Evolutionary conservation across 2,329 filamentous ascomycete species (phyloP), one percentile per base, ranked within the genome.

Genomic region (Dactylonectria estremocensis): DNA sequence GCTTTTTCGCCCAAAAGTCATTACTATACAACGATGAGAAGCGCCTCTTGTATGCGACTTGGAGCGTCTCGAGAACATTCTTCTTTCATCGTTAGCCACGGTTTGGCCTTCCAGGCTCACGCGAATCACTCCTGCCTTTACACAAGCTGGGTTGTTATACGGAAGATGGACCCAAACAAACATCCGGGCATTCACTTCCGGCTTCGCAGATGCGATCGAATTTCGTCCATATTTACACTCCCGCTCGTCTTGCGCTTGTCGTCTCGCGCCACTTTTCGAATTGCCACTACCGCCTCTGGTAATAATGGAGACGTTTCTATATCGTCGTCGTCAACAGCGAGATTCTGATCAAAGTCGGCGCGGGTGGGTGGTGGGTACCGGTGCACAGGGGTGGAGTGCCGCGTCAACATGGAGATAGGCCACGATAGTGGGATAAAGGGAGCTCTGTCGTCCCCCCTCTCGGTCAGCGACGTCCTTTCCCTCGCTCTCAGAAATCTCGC

Each of bases 141-240:
- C 87, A 88, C 88, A 90, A 0, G 84, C 82, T 0, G 88, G 86
- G 58, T 89, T 89, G 9, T 87, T 89, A 31, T 85, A 89, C 0
- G 87, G 86, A 18, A 88, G 70, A 76, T 90, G 88, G 52, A 89
- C 83, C 88, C 88, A 90, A 71, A 86, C 84, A 70, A 89, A 89
- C 74, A 85, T 88, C 28, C 85, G 82, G 2, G 75, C 70, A 43
- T 77, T 73, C 2, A 77, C 72, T 43, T 79, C 74, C 1, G 81
- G 81, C 61, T 76, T 80, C 10, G 72, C 62, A 70, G 82, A 79
- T 31, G 77, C 74, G 37, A 74, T 67, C 0, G 76, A 74, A 73
- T 67, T n/a, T 79, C 77, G 13, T 80, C 78, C 1, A 76, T 72
- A 11, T 80, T 68, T 0, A 71, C 77, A 9, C 75, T 74, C 64